These are phyloP conservation scores for Acmispon strigosus DNA, from an alignment of 306 rosid species.

Conservation along the genomic window DNA sequence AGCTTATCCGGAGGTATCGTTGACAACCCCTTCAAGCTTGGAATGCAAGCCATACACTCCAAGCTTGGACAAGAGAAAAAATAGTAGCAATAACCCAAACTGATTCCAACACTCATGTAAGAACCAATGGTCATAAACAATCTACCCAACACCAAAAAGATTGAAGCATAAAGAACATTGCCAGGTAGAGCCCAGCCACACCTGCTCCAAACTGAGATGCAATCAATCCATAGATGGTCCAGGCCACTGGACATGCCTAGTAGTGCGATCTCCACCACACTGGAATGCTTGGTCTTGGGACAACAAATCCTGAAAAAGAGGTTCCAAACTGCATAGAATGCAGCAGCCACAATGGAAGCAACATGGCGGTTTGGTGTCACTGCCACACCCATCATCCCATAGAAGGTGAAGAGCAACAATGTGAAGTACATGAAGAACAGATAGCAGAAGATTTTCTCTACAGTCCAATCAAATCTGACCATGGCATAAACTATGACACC, in stretches of 20 bases:
- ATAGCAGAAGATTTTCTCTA: constrained; percentile 49
- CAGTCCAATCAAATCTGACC: constrained; percentile 58
- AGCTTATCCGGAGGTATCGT: too few relatives aligned
- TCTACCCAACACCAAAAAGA: too few relatives aligned
- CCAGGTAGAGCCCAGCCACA: too few relatives aligned
- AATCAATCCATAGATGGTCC: constrained; percentile 70
- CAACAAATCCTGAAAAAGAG: constrained; percentile 57
- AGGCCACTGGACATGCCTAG: constrained; percentile 67
- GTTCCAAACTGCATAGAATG: constrained; percentile 51
- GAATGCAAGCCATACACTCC: too few relatives aligned
- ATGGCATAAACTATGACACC: constrained; percentile 52
- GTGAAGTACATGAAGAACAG: constrained; percentile 54
- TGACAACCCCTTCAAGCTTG: too few relatives aligned
- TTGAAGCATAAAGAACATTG: too few relatives aligned
- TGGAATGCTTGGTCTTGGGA: constrained; percentile 37
- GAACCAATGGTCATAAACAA: too few relatives aligned
- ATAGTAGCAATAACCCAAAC: too few relatives aligned
- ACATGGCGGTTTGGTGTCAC: constrained; percentile 56
- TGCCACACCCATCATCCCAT: constrained; percentile 56
- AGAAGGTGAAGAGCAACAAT: constrained; percentile 55
- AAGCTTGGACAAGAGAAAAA: too few relatives aligned
- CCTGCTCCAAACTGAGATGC: constrained; percentile 64
- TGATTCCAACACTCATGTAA: too few relatives aligned
- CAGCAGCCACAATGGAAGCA: constrained; percentile 47
- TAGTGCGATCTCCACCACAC: constrained; percentile 87